Evolutionary conservation across 345 rosid species (phyloP), one percentile per base, ranked within the genome.

Genomic region (Eucalyptus sp.): DNA sequence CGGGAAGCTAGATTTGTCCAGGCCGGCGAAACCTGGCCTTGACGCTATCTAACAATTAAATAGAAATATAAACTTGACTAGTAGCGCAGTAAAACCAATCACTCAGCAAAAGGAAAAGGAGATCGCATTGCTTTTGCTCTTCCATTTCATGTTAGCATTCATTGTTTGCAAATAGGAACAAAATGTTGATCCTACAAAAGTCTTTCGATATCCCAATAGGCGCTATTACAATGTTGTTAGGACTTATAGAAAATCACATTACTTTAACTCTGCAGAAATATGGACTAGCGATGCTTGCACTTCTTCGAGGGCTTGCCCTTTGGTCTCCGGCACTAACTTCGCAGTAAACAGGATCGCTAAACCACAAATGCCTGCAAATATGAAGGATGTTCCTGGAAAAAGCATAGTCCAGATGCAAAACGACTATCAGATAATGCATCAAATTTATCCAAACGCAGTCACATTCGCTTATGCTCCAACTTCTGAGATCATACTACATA

Each of bases 361-460:
- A 58, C 88, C 90, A 12, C 90, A 76, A 37, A 89, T 17, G 85
- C 60, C 89, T 9, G 83, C 37, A 33, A 31, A 85, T 66, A 87
- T n/a, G 89, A 87, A 87, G 88, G 94, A 94, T 51, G 97, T 94
- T 86, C 94, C 97, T 94, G 93, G 86, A 58, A 48, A 50, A 66
- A 37, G 31, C n/a, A 86, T 3, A 10, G 79, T 46, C 7, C 85
- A 48, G 41, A 49, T 50, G 62, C 50, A 76, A 24, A 52, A 25
- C 9, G 33, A 71, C 81, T 5, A 20, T 71, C 68, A 41, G 46
- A 31, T 41, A 20, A 41, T 10, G 46, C 46, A 37, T 71, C 46
- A 33, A 71, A 71, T 37, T 71, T 71, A 20, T 37, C 81, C 81
- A 71, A 18, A 46, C 7, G 25, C 7, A 5, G 81, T 71, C 81